Evolutionary conservation across 192 early-diverging fungal genomes (phyloP).

Genomic region (Podila verticillata): DNA sequence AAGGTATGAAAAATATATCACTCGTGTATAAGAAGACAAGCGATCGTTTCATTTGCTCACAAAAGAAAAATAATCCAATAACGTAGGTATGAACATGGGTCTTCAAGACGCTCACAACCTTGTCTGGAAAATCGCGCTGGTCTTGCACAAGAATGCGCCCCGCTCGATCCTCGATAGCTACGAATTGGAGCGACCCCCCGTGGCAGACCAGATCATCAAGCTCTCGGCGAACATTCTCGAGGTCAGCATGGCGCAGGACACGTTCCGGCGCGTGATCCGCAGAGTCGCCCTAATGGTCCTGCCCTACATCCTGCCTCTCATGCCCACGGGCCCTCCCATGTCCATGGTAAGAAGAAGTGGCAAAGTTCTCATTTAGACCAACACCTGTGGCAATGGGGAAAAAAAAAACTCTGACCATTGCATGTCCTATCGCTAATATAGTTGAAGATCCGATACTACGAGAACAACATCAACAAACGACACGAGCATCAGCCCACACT

Average conservation of each 20-base stretch:
- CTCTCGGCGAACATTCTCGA: background rate
- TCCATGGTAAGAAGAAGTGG: too few relatives aligned
- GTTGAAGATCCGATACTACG: slow-evolving; percentile 31
- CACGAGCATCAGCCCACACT: slow-evolving; percentile 14
- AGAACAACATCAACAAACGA: slow-evolving; percentile 32
- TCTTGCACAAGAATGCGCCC: slow-evolving; percentile 43
- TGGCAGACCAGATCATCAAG: slow-evolving; percentile 10
- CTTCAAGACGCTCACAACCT: slow-evolving; percentile 56
- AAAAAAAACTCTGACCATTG: background rate
- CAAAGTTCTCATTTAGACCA: too few relatives aligned
- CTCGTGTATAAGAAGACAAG: background rate
- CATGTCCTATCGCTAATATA: background rate
- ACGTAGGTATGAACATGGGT: slow-evolving; percentile 53
- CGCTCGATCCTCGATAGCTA: slow-evolving; percentile 21
- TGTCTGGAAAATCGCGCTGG: slow-evolving; percentile 57
- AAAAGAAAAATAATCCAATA: background rate
- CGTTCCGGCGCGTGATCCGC: background rate
- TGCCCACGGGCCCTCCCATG: too few relatives aligned
- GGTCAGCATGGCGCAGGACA: background rate
- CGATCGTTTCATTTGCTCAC: too few relatives aligned
- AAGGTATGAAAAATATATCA: slow-evolving; percentile 20
- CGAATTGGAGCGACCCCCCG: slow-evolving; percentile 22
- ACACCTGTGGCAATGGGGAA: too few relatives aligned
- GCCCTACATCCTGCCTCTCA: too few relatives aligned
- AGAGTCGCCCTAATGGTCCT: too few relatives aligned